Conservation (phyloP, 495 filamentous ascomycete species). For the Talaromyces adpressus region DNA sequence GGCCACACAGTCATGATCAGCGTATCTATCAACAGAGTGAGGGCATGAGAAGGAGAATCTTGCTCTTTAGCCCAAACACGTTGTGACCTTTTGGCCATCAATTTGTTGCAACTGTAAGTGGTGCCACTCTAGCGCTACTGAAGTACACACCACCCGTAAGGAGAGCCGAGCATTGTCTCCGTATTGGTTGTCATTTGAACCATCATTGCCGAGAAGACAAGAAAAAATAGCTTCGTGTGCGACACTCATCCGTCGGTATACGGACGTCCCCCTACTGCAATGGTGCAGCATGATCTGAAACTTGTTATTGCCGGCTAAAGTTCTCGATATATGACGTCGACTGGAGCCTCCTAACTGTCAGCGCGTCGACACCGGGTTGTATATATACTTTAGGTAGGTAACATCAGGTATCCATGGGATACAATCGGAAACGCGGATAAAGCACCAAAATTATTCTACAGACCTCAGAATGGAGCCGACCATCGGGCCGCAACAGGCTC, state of each 20-base stretch:
- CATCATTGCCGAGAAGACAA: not conserved
- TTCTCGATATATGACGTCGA: not conserved
- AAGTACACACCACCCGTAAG: not conserved
- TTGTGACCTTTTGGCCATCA: not conserved
- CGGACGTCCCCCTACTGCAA: not conserved
- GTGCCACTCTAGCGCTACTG: not conserved
- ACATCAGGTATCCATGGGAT: not conserved
- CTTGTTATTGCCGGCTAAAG: not conserved
- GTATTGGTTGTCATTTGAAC: not conserved
- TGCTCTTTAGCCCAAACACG: not conserved
- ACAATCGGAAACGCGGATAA: not conserved
- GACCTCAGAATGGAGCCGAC: constrained; percentile 6
- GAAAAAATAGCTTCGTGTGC: not conserved
- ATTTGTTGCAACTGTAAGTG: not conserved
- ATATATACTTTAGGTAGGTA: not conserved
- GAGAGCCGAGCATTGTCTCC: not conserved
- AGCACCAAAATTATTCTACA: not conserved
- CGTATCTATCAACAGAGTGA: not conserved
- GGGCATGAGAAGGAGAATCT: not conserved
- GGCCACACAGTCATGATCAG: not conserved
- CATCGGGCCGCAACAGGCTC: constrained; percentile 15
- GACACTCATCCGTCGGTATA: not conserved
- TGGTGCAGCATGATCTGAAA: not conserved
- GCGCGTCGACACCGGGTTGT: not conserved
- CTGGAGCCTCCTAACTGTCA: not conserved